Evolutionary conservation across 2,329 filamentous ascomycete genomes (phyloP).

Genomic region (Cryphonectria naterciae): DNA sequence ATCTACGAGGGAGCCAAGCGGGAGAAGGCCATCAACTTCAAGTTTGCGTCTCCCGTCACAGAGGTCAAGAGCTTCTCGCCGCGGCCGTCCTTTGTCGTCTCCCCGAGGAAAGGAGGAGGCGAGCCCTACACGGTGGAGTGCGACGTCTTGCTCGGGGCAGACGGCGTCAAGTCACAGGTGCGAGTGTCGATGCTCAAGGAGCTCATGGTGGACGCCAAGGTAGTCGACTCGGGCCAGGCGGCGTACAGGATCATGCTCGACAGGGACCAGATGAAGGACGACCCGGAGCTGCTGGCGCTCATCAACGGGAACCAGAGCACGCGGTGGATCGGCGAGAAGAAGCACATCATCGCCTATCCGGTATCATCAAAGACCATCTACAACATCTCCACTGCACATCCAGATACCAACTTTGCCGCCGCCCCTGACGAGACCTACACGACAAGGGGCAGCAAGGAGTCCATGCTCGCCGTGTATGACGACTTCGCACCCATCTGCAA

Average conservation of each 20-base stretch:
- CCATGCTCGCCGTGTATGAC: constrained; percentile 62
- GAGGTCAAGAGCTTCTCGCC: constrained; percentile 54
- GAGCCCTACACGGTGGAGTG: constrained; percentile 50
- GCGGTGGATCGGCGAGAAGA: constrained; percentile 68
- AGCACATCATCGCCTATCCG: constrained; percentile 71
- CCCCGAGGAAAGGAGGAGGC: constrained; percentile 47
- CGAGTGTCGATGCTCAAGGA: constrained; percentile 45
- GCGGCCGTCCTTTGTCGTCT: constrained; percentile 55
- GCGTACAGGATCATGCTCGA: constrained; percentile 60
- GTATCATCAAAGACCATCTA: constrained; percentile 66
- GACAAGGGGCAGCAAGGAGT: constrained; percentile 61
- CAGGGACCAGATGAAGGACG: constrained; percentile 46
- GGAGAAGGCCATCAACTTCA: constrained; percentile 60
- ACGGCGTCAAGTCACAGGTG: constrained; percentile 57
- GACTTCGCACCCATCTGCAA: constrained; percentile 66
- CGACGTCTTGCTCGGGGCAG: constrained; percentile 56
- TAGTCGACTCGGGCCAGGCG: constrained; percentile 54
- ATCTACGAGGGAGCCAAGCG: constrained; percentile 62
- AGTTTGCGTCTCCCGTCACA: constrained; percentile 54
- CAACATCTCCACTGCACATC: constrained; percentile 67
- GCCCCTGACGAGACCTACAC: constrained; percentile 61
- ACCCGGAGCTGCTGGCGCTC: constrained; percentile 57
- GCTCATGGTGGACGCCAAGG: constrained; percentile 43
- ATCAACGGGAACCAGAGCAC: constrained; percentile 61
- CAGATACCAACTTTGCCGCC: constrained; percentile 60